Percentiles rank a stretch among this genome's conserved stretches.
Evolutionary conservation across 2,329 filamentous ascomycete species (phyloP).

Genomic region (Xylaria sp.): DNA sequence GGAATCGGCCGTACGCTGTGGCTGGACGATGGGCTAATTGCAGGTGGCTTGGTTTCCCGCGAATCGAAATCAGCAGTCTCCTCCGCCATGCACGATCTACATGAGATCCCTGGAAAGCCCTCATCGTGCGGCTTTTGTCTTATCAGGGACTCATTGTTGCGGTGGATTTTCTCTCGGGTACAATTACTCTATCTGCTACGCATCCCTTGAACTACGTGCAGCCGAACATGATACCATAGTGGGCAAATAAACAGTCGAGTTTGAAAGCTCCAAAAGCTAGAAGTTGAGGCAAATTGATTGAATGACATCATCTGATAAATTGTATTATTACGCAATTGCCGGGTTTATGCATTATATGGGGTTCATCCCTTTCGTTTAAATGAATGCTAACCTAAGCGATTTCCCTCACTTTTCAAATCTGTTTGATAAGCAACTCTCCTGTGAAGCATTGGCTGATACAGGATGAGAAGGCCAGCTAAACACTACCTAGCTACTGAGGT

Average conservation of each 20-base stretch:
- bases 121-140: slow-evolving; percentile 30
- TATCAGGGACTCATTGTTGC: slow-evolving; percentile 27
- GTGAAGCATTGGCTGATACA: too few species aligned
- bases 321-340: background rate
- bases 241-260: slow-evolving; percentile 16
- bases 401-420: background rate
- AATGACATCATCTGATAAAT: slow-evolving; percentile 17
- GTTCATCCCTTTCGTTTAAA: background rate
- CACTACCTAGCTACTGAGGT: background rate
- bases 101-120: slow-evolving; percentile 29
- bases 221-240: background rate
- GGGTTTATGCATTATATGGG: background rate
- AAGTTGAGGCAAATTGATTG: slow-evolving; percentile 1
- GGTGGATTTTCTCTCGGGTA: background rate
- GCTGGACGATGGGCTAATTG: slow-evolving; percentile 27
- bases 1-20: slow-evolving; percentile 32
- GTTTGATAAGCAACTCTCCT: background rate
- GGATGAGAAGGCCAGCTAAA: background rate
- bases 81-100: slow-evolving; percentile 29
- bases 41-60: slow-evolving; percentile 20
- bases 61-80: slow-evolving; percentile 27
- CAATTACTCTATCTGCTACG: slow-evolving; percentile 2
- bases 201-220: slow-evolving; percentile 1
- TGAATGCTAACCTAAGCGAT: background rate
- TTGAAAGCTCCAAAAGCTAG: background rate